A percentile compares a stretch with the other conserved stretches of the same genome.
Evolutionary conservation across 163 green algal species (phyloP).

Genomic region (Scenedesmus sp.): DNA sequence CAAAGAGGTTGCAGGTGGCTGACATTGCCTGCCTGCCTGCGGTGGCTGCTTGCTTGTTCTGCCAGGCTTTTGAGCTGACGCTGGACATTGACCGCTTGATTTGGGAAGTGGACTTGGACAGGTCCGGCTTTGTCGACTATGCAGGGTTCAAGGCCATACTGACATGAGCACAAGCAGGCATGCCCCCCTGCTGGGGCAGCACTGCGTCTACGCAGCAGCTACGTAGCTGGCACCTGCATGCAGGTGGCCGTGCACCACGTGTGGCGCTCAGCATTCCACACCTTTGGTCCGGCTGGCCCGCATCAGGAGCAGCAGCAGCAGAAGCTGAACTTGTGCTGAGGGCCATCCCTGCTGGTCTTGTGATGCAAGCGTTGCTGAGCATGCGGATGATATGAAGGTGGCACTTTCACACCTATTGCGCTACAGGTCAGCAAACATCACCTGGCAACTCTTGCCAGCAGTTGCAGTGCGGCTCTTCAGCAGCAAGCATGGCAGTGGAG

Average conservation of each 20-base stretch:
- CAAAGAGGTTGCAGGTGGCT: too few relatives aligned
- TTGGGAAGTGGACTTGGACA: conserved; percentile 62
- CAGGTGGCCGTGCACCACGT: too few relatives aligned
- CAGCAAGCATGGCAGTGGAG: background rate
- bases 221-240: background rate
- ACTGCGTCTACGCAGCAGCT: background rate
- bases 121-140: conserved; percentile 62
- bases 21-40: background rate
- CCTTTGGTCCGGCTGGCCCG: too few relatives aligned
- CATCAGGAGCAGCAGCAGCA: background rate
- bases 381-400: too few relatives aligned
- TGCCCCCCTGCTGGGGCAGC: background rate
- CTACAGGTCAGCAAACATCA: too few relatives aligned
- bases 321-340: too few relatives aligned
- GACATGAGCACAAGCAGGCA: conserved; percentile 19
- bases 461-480: too few relatives aligned
- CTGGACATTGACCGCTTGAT: conserved; percentile 69
- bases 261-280: too few relatives aligned
- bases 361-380: too few relatives aligned
- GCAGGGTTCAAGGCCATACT: conserved; percentile 65
- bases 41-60: background rate
- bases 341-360: too few relatives aligned
- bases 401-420: too few relatives aligned
- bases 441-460: too few relatives aligned
- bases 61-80: conserved; percentile 74